Conservation (phyloP, 495 filamentous ascomycete species). For the Penicillium lagena region DNA sequence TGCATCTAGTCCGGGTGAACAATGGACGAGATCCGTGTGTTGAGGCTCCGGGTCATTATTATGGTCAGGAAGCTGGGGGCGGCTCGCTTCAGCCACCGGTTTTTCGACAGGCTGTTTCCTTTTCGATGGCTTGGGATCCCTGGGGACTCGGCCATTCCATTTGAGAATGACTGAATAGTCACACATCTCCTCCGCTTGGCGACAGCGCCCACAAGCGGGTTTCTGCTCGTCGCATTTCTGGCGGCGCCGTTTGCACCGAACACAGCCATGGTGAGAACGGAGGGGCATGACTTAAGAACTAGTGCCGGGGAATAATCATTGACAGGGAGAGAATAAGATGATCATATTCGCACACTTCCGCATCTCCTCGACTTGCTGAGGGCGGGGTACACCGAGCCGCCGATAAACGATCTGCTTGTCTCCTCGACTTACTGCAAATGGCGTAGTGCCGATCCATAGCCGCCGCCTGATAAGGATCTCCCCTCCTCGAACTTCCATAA, state of each 20-base stretch:
- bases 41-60: too few species aligned
- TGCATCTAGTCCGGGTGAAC: not conserved
- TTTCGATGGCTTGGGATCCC: conserved; percentile 1
- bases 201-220: conserved; percentile 7
- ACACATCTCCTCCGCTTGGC: conserved; percentile 4
- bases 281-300: too few species aligned
- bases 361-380: conserved; percentile 8
- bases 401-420: too few species aligned
- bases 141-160: conserved; percentile 11
- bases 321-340: not conserved
- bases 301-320: not conserved
- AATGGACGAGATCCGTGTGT: too few species aligned
- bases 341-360: not conserved
- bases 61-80: too few species aligned
- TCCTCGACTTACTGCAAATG: too few species aligned
- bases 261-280: conserved; percentile 9
- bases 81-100: not conserved
- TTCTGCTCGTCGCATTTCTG: conserved; percentile 13
- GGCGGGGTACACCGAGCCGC: not conserved
- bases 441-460: too few species aligned
- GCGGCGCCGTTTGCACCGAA: conserved; percentile 10
- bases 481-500: too few species aligned
- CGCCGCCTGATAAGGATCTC: too few species aligned
- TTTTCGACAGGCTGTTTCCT: not conserved
- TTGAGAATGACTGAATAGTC: conserved; percentile 8